phyloP scores from a whole-genome alignment of 805 yeast genomes.

The Crinitomyces ghanaensis region DNA sequence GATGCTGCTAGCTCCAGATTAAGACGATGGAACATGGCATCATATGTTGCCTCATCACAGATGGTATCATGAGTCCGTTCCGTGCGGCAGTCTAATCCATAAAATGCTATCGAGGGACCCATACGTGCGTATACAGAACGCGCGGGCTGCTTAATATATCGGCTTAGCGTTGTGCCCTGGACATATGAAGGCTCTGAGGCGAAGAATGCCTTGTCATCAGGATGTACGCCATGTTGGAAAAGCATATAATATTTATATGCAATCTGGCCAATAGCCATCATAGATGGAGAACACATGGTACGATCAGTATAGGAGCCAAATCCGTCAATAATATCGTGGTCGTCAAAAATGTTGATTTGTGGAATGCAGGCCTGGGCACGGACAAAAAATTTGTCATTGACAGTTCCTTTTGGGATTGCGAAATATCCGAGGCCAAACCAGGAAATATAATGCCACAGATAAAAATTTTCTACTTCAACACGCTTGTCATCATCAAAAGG shows the following conservation, averaged over 20 bases:
- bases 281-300: slow-evolving; percentile 64
- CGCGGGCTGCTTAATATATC: slow-evolving; percentile 53
- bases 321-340: slow-evolving; percentile 95
- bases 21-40: slow-evolving; percentile 47
- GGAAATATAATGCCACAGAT: slow-evolving; percentile 57
- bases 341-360: slow-evolving; percentile 76
- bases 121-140: slow-evolving; percentile 63
- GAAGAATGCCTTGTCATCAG: slow-evolving; percentile 31
- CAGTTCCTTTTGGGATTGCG: slow-evolving; percentile 56
- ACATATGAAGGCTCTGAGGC: slow-evolving; percentile 50
- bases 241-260: slow-evolving; percentile 84
- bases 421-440: slow-evolving; percentile 93
- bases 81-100: slow-evolving; percentile 88
- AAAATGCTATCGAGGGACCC: slow-evolving; percentile 59
- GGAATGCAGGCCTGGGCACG: slow-evolving; percentile 76
- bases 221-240: slow-evolving; percentile 74
- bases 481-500: slow-evolving; percentile 37
- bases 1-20: slow-evolving; percentile 39
- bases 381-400: slow-evolving; percentile 59
- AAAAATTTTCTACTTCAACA: slow-evolving; percentile 50
- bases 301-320: slow-evolving; percentile 75
- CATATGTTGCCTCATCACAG: slow-evolving; percentile 45
- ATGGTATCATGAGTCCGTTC: slow-evolving; percentile 62
- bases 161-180: slow-evolving; percentile 45
- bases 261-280: slow-evolving; percentile 57